Conservation (phyloP, 441 rosid genomes). For the Adansonia grandidieri region DNA sequence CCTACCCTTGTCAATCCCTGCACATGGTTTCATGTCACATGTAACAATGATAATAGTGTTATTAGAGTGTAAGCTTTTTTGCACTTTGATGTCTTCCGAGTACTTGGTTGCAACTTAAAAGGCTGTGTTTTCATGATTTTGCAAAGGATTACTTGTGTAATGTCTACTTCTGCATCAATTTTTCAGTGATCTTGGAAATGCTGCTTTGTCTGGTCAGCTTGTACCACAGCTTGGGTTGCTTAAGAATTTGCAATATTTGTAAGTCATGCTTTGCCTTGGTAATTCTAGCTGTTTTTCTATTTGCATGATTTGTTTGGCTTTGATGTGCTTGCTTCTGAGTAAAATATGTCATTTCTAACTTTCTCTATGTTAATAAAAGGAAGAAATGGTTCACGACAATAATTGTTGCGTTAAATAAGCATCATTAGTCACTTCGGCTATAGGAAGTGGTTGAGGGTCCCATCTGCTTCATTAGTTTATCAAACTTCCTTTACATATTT, state of each 20-base stretch:
- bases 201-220: constrained; percentile 86
- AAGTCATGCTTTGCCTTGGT: constrained; percentile 37
- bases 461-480: constrained; percentile 1
- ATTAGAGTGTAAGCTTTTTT: constrained; percentile 74
- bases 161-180: constrained; percentile 8
- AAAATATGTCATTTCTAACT: neutral
- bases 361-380: neutral
- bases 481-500: neutral
- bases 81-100: constrained; percentile 19
- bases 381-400: neutral
- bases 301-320: neutral
- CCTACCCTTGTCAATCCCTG: constrained; percentile 99
- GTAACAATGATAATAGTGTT: constrained; percentile 93
- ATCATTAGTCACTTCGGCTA: too few species aligned
- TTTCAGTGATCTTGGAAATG: constrained; percentile 90
- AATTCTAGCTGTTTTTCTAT: neutral
- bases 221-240: constrained; percentile 91
- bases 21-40: constrained; percentile 98
- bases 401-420: constrained; percentile 13
- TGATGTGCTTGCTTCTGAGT: neutral
- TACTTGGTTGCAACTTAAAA: neutral
- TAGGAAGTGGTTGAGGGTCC: too few species aligned
- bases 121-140: constrained; percentile 8
- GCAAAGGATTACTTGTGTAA: constrained; percentile 10
- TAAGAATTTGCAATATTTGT: constrained; percentile 92